A percentile compares a stretch with the other conserved stretches of the same genome.
phyloP scores from a whole-genome alignment of 331 rosid species.

The Cydonia oblonga region DNA sequence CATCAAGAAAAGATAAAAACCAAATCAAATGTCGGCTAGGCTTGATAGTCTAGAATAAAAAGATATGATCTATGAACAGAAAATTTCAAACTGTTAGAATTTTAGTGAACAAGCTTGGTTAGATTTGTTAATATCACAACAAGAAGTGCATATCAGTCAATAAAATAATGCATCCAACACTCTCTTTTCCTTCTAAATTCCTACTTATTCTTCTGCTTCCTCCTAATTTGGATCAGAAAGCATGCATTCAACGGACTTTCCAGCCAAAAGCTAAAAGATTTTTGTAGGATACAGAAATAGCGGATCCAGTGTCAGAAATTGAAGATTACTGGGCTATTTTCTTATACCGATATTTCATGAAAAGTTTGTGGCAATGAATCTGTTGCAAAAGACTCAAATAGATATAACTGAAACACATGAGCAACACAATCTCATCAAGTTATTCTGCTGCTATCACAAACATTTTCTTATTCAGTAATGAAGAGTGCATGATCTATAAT shows the following conservation, averaged over 20 bases:
- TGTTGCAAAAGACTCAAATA: constrained; percentile 8
- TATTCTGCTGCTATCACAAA: constrained; percentile 15
- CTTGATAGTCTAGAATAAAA: not conserved
- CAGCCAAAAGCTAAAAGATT: not conserved
- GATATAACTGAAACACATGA: constrained; percentile 9
- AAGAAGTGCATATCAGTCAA: not conserved
- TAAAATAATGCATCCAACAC: not conserved
- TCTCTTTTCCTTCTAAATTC: not conserved
- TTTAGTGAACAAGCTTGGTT: not conserved
- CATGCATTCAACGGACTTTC: not conserved
- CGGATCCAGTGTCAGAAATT: not conserved
- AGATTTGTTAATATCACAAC: not conserved
- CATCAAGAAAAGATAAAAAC: not conserved
- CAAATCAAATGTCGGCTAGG: not conserved
- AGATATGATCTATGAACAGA: not conserved
- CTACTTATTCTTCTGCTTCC: not conserved
- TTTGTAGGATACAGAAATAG: not conserved
- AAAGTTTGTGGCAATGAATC: not conserved
- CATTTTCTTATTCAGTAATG: constrained; percentile 19
- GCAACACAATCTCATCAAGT: constrained; percentile 14
- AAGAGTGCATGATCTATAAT: constrained; percentile 9
- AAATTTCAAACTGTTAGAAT: not conserved
- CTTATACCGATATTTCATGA: not conserved
- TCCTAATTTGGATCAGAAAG: not conserved
- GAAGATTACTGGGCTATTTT: not conserved